Evolutionary conservation across 768 basidiomycete species (phyloP).

Genomic region (Candolleomyces aberdarensis): DNA sequence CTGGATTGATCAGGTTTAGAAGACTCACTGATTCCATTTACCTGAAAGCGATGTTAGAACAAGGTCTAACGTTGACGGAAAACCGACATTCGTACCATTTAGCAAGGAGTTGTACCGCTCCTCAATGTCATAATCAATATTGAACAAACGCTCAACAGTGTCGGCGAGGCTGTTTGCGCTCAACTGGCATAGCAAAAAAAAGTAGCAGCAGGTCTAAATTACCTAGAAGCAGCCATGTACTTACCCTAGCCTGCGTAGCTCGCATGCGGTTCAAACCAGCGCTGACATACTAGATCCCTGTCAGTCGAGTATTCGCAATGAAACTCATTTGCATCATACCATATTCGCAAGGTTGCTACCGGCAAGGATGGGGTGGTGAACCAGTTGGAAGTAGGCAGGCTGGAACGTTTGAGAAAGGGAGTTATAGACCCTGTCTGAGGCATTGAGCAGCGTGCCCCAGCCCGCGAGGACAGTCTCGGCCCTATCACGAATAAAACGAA

Average conservation of each 20-base stretch:
- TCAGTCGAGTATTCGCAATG: no score
- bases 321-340: neutral
- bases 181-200: slow-evolving; percentile 22
- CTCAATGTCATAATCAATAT: slow-evolving; percentile 60
- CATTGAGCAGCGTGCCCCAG: slow-evolving; percentile 47
- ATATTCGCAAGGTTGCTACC: slow-evolving; percentile 46
- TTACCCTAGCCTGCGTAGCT: slow-evolving; percentile 56
- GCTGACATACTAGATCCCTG: slow-evolving; percentile 22
- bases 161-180: slow-evolving; percentile 59
- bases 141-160: slow-evolving; percentile 53
- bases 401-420: slow-evolving; percentile 41
- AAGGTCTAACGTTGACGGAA: no score
- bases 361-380: slow-evolving; percentile 62
- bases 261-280: slow-evolving; percentile 61
- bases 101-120: slow-evolving; percentile 56
- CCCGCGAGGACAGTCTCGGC: slow-evolving; percentile 52
- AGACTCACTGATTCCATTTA: slow-evolving; percentile 62
- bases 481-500: slow-evolving; percentile 31
- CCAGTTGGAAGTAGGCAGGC: slow-evolving; percentile 68
- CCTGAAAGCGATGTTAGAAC: slow-evolving; percentile 24
- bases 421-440: slow-evolving; percentile 55
- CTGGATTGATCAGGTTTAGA: neutral
- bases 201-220: neutral
- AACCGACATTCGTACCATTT: slow-evolving; percentile 34
- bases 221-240: slow-evolving; percentile 2